phyloP scores from a whole-genome alignment of 2,329 filamentous ascomycete genomes.

The Alternaria conjuncta region DNA sequence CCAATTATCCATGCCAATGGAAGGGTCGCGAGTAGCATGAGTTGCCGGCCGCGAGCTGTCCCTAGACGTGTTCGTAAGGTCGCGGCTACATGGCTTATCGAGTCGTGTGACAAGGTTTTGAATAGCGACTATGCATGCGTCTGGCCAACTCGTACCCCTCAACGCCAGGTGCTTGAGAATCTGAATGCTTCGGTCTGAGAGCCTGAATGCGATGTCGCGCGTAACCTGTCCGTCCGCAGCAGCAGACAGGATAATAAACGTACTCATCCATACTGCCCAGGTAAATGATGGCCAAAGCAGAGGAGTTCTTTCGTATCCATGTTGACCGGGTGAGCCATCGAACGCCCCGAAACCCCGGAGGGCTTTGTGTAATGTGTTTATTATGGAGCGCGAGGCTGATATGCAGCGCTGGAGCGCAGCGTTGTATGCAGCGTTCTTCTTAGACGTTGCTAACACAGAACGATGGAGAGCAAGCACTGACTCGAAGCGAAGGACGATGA shows the following conservation, averaged over 20 bases:
- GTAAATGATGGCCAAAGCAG: constrained; percentile 37
- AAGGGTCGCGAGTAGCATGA: neutral
- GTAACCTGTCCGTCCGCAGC: constrained; percentile 28
- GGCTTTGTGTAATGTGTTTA: constrained; percentile 32
- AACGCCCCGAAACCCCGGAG: constrained; percentile 30
- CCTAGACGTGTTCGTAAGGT: constrained; percentile 9
- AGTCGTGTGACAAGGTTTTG: constrained; percentile 25
- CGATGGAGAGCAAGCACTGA: constrained; percentile 30
- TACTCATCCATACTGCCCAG: constrained; percentile 36
- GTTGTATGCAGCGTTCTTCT: constrained; percentile 27
- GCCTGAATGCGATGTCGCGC: constrained; percentile 21
- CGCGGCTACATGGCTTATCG: constrained; percentile 12
- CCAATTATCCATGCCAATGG: neutral
- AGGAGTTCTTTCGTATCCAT: constrained; percentile 28
- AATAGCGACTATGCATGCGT: constrained; percentile 32
- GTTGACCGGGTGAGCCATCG: constrained; percentile 28
- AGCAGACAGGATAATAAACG: constrained; percentile 30
- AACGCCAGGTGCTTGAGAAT: constrained; percentile 28
- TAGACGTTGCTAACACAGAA: constrained; percentile 29
- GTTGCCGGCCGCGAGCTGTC: neutral
- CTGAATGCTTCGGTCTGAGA: constrained; percentile 25
- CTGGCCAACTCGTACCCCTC: constrained; percentile 36
- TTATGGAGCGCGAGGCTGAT: constrained; percentile 31
- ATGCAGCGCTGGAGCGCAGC: constrained; percentile 32
- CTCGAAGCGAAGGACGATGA: constrained; percentile 33